phyloP scores from a whole-genome alignment of 768 basidiomycete genomes.

The Leccinum longicurvipes region DNA sequence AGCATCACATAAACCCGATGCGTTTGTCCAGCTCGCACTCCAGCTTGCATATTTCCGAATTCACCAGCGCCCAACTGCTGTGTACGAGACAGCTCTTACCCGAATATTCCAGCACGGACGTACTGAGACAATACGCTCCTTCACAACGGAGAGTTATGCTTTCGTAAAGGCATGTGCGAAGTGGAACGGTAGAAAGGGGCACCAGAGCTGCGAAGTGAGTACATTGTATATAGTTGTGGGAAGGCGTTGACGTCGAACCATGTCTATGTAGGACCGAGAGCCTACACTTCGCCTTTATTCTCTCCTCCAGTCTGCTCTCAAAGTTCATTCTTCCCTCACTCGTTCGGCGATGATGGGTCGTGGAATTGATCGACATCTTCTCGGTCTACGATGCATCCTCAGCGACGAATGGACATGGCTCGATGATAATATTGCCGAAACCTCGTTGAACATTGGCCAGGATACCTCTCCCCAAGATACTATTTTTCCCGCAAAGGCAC shows the following conservation, averaged over 20 bases:
- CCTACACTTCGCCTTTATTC: conserved; percentile 32
- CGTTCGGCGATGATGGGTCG: conserved; percentile 76
- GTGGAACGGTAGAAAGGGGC: conserved; percentile 14
- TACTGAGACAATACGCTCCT: conserved; percentile 83
- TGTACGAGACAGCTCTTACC: conserved; percentile 91
- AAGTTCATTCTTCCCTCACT: conserved; percentile 67
- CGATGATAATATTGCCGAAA: conserved; percentile 8
- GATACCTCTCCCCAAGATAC: conserved; percentile 8
- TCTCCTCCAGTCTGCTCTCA: conserved; percentile 65
- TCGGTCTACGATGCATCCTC: conserved; percentile 73
- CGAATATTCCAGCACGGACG: conserved; percentile 83
- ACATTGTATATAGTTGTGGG: background rate
- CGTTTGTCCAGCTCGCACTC: conserved; percentile 86
- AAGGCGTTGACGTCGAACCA: background rate
- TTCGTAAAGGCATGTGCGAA: conserved; percentile 38
- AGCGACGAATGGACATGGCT: conserved; percentile 31
- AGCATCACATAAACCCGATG: conserved; percentile 69
- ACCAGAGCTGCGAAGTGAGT: conserved; percentile 13
- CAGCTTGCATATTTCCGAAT: conserved; percentile 89
- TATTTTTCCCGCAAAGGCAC: background rate
- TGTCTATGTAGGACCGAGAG: background rate
- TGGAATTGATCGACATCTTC: conserved; percentile 89
- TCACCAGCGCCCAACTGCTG: conserved; percentile 75
- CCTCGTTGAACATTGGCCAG: background rate
- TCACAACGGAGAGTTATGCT: conserved; percentile 66